Base-by-base conservation (phyloP, 139 green algal species). In the Picochlorum sp. region DNA sequence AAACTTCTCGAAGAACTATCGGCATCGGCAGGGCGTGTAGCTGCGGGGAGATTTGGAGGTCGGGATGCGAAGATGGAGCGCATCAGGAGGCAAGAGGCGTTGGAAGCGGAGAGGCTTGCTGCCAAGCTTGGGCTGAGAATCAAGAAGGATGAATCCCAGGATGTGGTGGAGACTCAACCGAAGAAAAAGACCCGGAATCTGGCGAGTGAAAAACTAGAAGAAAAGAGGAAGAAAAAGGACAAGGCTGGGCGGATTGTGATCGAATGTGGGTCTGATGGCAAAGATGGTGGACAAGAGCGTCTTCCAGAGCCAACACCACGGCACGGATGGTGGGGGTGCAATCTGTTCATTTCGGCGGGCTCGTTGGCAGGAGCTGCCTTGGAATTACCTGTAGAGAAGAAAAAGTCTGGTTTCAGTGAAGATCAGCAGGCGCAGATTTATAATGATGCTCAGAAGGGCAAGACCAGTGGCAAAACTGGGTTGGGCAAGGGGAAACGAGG, bases 31-130 rank as follows among this genome's bases (percentile, higher is more conserved):
- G 69, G 77, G 60, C 74, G 77, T 21, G 20, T 55, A 23, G 57
- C 69, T 0, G 68, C 80, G 47, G 83, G 82, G 45, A 69, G 79
- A 14, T 88, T 86, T 74, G 71, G 80, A 3, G 86, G 86, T 3
- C 70, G 88, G 0, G 79, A 72, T 4, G 88, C 80, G 45, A 95
- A 95, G 72, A 78, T 94, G 74, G 85, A 78, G 1, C 84, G 88
- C 49, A 89, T 95, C 26, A 49, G 69, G 4, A 51, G 63, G 47
- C 77, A 86, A 66, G 83, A 88, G 67, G 72, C 72, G 10, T 49
- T 37, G 11, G 20, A 56, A 57, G 69, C 69, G 1, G 62, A 16
- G 10, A 41, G 20, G n/a, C 58, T 59, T 14, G 47, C 62, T 10
- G 45, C 28, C 11, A 72, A 72, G 49, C 57, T 77, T 16, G 68